Evolutionary conservation across 345 rosid genomes (phyloP).

Genomic region (Citrus mangshanensis): DNA sequence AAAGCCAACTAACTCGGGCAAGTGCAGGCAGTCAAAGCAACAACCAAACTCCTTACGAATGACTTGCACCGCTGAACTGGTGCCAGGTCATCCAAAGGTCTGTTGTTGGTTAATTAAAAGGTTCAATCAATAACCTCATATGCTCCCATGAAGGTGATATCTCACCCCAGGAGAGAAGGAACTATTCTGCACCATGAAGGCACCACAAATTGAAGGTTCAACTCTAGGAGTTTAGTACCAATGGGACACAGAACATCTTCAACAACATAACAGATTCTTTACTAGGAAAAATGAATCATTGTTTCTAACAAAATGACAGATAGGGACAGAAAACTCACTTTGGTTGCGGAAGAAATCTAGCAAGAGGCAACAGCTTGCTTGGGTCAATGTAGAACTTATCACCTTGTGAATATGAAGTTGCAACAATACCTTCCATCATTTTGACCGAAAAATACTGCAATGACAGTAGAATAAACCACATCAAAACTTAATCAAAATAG

Average conservation of each 20-base stretch:
- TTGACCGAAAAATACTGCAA: conserved; percentile 73
- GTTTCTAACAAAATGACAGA: neutral
- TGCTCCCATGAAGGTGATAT: neutral
- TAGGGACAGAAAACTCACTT: conserved; percentile 48
- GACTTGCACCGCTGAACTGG: neutral
- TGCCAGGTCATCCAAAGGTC: neutral
- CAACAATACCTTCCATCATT: conserved; percentile 94
- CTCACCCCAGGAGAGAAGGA: neutral
- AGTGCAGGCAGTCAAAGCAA: neutral
- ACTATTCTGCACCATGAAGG: neutral
- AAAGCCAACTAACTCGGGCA: neutral
- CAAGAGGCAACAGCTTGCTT: conserved; percentile 72
- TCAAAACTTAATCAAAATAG: neutral
- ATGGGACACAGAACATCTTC: neutral
- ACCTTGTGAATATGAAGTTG: conserved; percentile 67
- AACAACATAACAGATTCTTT: neutral
- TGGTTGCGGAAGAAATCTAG: conserved; percentile 86
- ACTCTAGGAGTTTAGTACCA: neutral
- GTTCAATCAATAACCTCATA: neutral
- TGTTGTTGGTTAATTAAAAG: neutral
- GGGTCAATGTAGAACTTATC: conserved; percentile 92
- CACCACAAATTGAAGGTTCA: neutral
- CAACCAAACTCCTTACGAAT: neutral
- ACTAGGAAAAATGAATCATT: neutral
- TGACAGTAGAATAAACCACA: neutral